Base-by-base conservation (phyloP, 2,329 filamentous ascomycete species). In the Xylariaceae sp. region DNA sequence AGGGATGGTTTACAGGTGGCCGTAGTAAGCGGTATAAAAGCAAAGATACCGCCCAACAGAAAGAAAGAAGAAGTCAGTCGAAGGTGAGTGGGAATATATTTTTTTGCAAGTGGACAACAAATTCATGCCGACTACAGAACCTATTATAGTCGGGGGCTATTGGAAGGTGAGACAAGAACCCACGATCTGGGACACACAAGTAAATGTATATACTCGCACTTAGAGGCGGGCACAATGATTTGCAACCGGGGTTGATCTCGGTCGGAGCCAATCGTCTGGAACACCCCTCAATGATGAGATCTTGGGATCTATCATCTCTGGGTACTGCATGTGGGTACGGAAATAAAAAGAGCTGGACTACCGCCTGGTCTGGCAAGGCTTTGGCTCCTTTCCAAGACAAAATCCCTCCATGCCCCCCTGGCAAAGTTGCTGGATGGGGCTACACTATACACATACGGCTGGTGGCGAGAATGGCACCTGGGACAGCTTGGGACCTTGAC, bases 201-300 rank as follows among this genome's bases (percentile, higher is more conserved):
- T 51, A 60, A 56, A 67, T 65, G 67, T 58, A 69, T 69, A 65
- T 65, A 65, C 64, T 59, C 45, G 53, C 45, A 59, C 51, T 55
- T 63, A 35, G 53, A 59, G 55, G 54, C 57, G 61, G 56, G 54
- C 56, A 63, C 58, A 34, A 60, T 64, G 62, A 64, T 64, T 57
- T 63, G 62, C 61, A 56, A 59, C 68, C 65, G 64, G 69, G 68
- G 67, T 68, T 57, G 65, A 70, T 69, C 68, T 68, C 61, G 57
- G 65, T 68, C 61, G 57, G 65, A 67, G 66, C 67, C 67, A 67
- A 66, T 68, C 65, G 66, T 67, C 62, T 68, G 68, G 69, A 63
- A 63, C 58, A 64, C 65, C 64, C 64, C 64, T 62, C 64, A 61
- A 57, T 51, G 56, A 53, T 64, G 56, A 63, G 68, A 71, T 70